Evolutionary conservation across 306 rosid genomes (phyloP).

Genomic region (Begonia loranthoides): DNA sequence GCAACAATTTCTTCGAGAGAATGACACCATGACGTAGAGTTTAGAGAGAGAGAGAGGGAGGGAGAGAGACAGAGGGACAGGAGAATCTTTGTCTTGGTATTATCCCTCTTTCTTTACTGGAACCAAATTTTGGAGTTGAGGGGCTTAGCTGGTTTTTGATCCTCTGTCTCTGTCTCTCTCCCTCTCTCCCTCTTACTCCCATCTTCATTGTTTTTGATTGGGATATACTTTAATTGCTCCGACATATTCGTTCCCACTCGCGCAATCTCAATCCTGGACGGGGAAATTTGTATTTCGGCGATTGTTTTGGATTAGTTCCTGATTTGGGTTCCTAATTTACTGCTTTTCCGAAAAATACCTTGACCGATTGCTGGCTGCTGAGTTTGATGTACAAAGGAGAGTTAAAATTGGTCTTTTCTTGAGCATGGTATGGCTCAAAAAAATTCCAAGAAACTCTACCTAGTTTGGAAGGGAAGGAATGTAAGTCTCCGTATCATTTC

Average conservation of each 20-base stretch:
- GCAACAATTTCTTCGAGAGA: conserved; percentile 28
- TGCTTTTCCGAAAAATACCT: conserved; percentile 22
- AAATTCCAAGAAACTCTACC: conserved; percentile 49
- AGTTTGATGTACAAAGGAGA: conserved; percentile 9
- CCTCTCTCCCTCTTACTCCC: conserved; percentile 10
- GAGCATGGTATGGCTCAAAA: conserved; percentile 20
- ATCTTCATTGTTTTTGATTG: conserved; percentile 11
- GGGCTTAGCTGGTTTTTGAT: conserved; percentile 25
- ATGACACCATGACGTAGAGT: not conserved
- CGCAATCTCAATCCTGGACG: conserved; percentile 7
- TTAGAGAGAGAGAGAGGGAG: not conserved
- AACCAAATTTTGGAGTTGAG: conserved; percentile 15
- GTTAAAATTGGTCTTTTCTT: conserved; percentile 28
- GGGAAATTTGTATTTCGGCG: conserved; percentile 13
- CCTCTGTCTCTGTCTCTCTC: not conserved
- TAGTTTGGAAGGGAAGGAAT: conserved; percentile 88
- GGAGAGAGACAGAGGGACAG: conserved; percentile 13
- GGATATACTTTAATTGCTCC: conserved; percentile 5
- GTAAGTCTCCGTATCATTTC: conserved; percentile 32
- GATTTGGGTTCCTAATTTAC: conserved; percentile 1
- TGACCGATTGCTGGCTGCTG: not conserved
- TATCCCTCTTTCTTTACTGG: conserved; percentile 20
- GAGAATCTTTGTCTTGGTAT: conserved; percentile 32
- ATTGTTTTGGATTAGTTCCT: conserved; percentile 6
- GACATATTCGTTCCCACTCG: conserved; percentile 1